phyloP scores from a whole-genome alignment of 2,329 filamentous ascomycete species.

The Elsinoe australis region DNA sequence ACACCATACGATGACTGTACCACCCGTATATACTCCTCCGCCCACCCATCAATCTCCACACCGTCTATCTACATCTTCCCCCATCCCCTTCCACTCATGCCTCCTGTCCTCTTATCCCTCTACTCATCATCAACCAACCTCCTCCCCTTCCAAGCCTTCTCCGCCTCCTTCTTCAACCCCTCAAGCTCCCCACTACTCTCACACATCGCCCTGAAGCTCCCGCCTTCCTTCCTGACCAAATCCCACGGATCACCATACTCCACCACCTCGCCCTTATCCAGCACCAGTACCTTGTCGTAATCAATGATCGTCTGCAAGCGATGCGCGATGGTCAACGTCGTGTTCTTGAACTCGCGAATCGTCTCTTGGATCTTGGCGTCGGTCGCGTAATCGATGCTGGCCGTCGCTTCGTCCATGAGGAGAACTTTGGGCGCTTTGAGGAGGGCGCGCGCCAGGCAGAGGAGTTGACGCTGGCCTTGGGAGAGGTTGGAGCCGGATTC shows the following conservation, averaged over 20 bases:
- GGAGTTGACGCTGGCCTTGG: constrained; percentile 87
- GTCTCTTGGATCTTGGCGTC: constrained; percentile 95
- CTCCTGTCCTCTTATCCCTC: background rate
- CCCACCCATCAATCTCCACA: too few species aligned
- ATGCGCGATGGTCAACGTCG: constrained; percentile 94
- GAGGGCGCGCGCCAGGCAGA: constrained; percentile 87
- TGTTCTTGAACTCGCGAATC: constrained; percentile 82
- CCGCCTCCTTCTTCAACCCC: constrained; percentile 48
- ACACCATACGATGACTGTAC: too few species aligned
- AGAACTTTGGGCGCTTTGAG: constrained; percentile 86
- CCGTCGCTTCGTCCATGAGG: constrained; percentile 99
- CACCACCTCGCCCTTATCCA: constrained; percentile 79
- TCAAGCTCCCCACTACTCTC: constrained; percentile 60
- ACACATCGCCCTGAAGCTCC: constrained; percentile 61
- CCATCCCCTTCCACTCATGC: background rate
- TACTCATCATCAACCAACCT: constrained; percentile 33
- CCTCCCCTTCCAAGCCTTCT: constrained; percentile 40
- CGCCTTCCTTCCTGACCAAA: constrained; percentile 62
- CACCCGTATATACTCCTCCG: too few species aligned
- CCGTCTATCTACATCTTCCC: too few species aligned
- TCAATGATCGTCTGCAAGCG: constrained; percentile 94
- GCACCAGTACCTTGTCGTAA: constrained; percentile 92
- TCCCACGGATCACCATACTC: constrained; percentile 89
- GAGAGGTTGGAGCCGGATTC: constrained; percentile 93
- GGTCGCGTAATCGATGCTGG: constrained; percentile 92